These are phyloP conservation scores for Botrytis cinerea DNA, from an alignment of 2,329 filamentous ascomycete genomes.

Conservation along the genomic window DNA sequence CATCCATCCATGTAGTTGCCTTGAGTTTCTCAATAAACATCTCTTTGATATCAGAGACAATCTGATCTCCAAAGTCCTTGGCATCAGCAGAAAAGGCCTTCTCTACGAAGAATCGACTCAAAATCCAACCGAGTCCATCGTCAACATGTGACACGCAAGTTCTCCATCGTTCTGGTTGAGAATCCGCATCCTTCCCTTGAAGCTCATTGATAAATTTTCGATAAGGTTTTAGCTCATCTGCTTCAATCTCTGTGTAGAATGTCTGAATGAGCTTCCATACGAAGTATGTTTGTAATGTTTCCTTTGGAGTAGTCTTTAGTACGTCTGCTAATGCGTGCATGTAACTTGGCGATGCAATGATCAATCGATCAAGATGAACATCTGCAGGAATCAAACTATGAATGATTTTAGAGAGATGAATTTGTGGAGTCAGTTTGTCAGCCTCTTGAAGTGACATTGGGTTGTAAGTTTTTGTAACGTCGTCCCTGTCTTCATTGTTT, in stretches of 20 bases:
- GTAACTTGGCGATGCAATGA: conserved; percentile 62
- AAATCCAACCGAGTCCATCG: conserved; percentile 62
- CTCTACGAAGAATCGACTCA: conserved; percentile 71
- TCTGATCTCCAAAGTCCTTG: conserved; percentile 66
- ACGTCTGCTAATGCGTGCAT: conserved; percentile 59
- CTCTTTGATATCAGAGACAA: conserved; percentile 70
- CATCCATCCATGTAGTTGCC: conserved; percentile 64
- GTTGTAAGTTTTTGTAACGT: conserved; percentile 70
- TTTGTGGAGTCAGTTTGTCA: conserved; percentile 55
- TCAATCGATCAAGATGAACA: conserved; percentile 54
- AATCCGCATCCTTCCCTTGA: conserved; percentile 61
- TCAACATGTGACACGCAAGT: conserved; percentile 62
- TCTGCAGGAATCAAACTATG: conserved; percentile 52
- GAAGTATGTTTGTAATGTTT: conserved; percentile 62
- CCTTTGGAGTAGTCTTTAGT: conserved; percentile 53
- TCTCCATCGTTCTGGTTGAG: conserved; percentile 65
- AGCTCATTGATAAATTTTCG: conserved; percentile 61
- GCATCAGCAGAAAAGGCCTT: conserved; percentile 66
- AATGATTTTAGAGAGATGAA: conserved; percentile 56
- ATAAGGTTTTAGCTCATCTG: conserved; percentile 60
- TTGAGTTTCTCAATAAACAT: conserved; percentile 64
- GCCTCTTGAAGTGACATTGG: conserved; percentile 59
- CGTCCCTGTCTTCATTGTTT: conserved; percentile 57
- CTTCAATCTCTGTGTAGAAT: conserved; percentile 57
- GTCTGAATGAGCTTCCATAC: conserved; percentile 62